Conservation (phyloP, 2,329 filamentous ascomycete genomes). For the Pyrenophora graminea region DNA sequence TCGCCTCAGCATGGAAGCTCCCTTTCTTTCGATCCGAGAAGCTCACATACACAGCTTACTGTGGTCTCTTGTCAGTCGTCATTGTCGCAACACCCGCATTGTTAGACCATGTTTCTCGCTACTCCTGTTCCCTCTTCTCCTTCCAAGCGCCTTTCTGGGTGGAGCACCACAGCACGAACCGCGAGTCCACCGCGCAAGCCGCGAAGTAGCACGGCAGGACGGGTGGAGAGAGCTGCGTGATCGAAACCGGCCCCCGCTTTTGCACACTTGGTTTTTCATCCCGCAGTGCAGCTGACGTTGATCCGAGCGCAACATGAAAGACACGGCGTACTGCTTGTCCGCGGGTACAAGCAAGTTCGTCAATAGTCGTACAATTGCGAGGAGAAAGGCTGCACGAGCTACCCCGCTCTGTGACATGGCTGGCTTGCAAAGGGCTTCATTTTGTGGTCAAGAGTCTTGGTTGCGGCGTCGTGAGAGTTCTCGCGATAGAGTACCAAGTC, state of each 20-base stretch:
- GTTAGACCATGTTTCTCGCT: not conserved
- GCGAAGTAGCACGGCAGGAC: constrained; percentile 3
- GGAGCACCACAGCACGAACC: not conserved
- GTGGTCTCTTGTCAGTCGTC: no score
- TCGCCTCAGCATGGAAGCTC: no score
- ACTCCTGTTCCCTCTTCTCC: not conserved
- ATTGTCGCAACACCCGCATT: no score
- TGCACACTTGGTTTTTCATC: constrained; percentile 2
- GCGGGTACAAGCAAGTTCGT: constrained; percentile 6
- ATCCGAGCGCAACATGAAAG: constrained; percentile 10
- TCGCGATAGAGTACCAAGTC: not conserved
- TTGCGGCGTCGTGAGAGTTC: not conserved
- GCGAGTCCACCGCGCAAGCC: constrained; percentile 1
- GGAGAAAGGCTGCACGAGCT: constrained; percentile 3
- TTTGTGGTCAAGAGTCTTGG: not conserved
- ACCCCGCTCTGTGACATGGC: constrained; percentile 10
- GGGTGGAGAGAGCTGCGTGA: constrained; percentile 8
- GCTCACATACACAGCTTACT: no score
- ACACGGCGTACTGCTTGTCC: constrained; percentile 8
- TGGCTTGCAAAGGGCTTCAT: constrained; percentile 1
- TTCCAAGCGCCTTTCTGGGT: not conserved
- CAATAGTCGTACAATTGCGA: constrained; percentile 14
- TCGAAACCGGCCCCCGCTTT: constrained; percentile 1
- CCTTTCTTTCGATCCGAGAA: no score
- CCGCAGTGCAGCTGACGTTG: constrained; percentile 17